These are phyloP conservation scores for Ceratobasidium sp. DNA, from an alignment of 1,284 basidiomycete species.

Conservation along the genomic window DNA sequence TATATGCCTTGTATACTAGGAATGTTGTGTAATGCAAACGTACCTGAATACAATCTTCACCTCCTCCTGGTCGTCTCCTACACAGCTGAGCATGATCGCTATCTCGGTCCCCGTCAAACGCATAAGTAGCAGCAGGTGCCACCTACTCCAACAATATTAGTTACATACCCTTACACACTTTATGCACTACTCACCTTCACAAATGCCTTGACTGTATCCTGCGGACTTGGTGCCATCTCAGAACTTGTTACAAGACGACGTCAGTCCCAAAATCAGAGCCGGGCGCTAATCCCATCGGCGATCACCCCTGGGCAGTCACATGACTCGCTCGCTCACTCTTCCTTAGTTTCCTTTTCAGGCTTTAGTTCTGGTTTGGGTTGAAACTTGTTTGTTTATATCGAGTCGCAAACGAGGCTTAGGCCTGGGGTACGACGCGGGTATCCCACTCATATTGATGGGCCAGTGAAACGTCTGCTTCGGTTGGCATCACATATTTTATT, in stretches of 20 bases:
- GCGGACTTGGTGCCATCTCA: conserved; percentile 14
- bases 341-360: conserved; percentile 21
- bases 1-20: neutral
- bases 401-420: too few relatives aligned
- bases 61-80: conserved; percentile 14
- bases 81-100: conserved; percentile 28
- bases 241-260: conserved; percentile 1
- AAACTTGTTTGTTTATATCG: too few relatives aligned
- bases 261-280: neutral
- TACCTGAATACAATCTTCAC: conserved; percentile 32
- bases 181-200: neutral
- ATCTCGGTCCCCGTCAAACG: conserved; percentile 35
- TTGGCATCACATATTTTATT: too few relatives aligned
- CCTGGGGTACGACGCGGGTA: too few relatives aligned
- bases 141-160: conserved; percentile 3
- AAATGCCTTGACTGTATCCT: conserved; percentile 30
- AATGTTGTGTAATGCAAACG: neutral
- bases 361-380: neutral
- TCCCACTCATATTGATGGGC: too few relatives aligned
- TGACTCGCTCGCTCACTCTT: conserved; percentile 5
- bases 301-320: conserved; percentile 10
- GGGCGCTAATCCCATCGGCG: conserved; percentile 7
- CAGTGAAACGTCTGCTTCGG: too few relatives aligned
- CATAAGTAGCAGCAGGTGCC: conserved; percentile 22
- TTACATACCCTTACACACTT: neutral